A percentile compares a stretch with the other conserved stretches of the same genome.
Conservation (phyloP, 177 flowering plant genomes). For the Vitis hybrid region DNA sequence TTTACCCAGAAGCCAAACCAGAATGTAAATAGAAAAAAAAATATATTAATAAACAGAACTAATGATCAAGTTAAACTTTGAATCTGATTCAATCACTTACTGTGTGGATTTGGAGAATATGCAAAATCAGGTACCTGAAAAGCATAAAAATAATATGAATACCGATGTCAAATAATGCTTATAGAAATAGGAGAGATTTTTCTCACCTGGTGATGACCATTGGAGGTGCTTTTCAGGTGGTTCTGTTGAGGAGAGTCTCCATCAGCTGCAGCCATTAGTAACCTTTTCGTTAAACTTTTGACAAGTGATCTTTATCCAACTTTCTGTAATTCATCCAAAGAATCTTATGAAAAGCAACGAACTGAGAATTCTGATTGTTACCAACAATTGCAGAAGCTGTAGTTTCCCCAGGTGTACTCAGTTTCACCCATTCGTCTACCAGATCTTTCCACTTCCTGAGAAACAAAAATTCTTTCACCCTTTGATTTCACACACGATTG, state of each 20-base stretch:
- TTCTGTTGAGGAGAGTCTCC: conserved; percentile 82
- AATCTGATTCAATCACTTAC: conserved; percentile 47
- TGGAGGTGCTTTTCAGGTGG: conserved; percentile 30
- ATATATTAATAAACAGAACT: not conserved
- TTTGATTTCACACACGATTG: no score
- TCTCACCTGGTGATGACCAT: conserved; percentile 75
- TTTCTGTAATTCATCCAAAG: no score
- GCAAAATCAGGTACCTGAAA: conserved; percentile 78
- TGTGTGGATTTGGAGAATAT: conserved; percentile 71
- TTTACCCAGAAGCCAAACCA: not conserved
- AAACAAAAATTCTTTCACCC: conserved; percentile 7
- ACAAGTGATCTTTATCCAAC: not conserved
- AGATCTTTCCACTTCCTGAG: conserved; percentile 90
- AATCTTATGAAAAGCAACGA: not conserved
- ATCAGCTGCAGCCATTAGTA: conserved; percentile 39
- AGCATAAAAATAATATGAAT: conserved; percentile 9
- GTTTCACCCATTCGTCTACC: conserved; percentile 92
- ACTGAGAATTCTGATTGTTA: not conserved
- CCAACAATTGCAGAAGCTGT: conserved; percentile 51
- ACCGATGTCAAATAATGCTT: not conserved
- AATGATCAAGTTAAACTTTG: conserved; percentile 2
- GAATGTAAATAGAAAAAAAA: not conserved
- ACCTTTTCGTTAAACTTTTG: conserved; percentile 12
- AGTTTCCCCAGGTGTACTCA: conserved; percentile 42
- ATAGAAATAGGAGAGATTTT: not conserved